phyloP scores from a whole-genome alignment of 768 basidiomycete species.

The Calocybe indica region DNA sequence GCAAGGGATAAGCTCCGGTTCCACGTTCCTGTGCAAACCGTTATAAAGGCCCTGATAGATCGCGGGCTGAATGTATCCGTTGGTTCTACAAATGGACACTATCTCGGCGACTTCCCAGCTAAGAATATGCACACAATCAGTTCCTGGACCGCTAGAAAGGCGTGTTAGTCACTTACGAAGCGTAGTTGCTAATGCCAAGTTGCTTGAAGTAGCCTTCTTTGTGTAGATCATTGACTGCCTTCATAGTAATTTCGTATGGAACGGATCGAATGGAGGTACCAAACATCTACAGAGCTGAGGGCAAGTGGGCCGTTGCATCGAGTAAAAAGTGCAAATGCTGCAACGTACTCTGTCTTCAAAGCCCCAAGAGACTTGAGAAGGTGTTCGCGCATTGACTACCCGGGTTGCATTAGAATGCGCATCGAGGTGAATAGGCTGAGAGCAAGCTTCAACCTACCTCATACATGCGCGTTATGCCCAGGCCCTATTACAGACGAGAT shows the following conservation, averaged over 20 bases:
- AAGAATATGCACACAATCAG: not conserved
- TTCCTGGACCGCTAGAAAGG: slow-evolving; percentile 6
- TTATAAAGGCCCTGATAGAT: slow-evolving; percentile 48
- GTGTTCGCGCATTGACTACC: slow-evolving; percentile 37
- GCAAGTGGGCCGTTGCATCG: too few species aligned
- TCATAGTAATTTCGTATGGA: slow-evolving; percentile 50
- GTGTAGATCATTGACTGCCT: slow-evolving; percentile 48
- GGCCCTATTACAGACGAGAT: too few species aligned
- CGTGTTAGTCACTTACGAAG: slow-evolving; percentile 29
- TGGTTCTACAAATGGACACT: slow-evolving; percentile 47
- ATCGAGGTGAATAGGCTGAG: too few species aligned
- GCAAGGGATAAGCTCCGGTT: slow-evolving; percentile 46
- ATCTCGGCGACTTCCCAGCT: slow-evolving; percentile 63
- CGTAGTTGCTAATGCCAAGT: slow-evolving; percentile 59
- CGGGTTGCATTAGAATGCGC: not conserved
- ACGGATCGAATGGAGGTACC: slow-evolving; percentile 58
- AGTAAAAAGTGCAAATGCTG: not conserved
- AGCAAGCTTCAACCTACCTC: too few species aligned
- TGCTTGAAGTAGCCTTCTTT: slow-evolving; percentile 54
- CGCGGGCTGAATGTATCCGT: slow-evolving; percentile 48
- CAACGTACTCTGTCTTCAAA: slow-evolving; percentile 38
- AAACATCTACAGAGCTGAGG: slow-evolving; percentile 39
- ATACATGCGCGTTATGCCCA: too few species aligned
- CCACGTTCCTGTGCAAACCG: slow-evolving; percentile 31
- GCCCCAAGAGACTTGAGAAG: slow-evolving; percentile 39